Base-by-base conservation (phyloP, 2,329 filamentous ascomycete species). In the Fusarium abutilonis region DNA sequence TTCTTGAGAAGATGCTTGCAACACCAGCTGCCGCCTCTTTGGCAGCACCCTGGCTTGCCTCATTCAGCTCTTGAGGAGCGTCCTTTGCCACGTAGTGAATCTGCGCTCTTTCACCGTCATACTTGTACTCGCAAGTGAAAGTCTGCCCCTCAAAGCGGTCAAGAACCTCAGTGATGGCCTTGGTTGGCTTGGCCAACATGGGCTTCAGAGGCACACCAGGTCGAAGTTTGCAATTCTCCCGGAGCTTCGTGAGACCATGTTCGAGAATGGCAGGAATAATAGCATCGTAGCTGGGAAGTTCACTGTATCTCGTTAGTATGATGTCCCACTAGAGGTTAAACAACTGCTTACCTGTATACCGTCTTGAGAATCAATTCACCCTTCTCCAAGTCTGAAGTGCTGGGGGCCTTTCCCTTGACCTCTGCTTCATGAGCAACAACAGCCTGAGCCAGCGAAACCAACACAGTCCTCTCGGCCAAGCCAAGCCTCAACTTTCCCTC, bases 81-180 rank as follows among this genome's bases (percentile, higher is more conserved):
- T 94, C 90, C 61, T 92, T 91, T 5, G 93, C 89, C 29, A 98
- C 92, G 68, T 96, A 99, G 74, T 99, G 95, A 46, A 99, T 98
- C 74, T 99, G 95, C n/a, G 95, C 95, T 73, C 95, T 85, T 77
- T 99, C 95, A 44, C 95, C 95, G 70, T 99, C 95, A 72, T 99
- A 99, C 76, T 99, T 99, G 83, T 96, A 99, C 75, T 99, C 95
- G 78, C 95, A 99, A 1, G 95, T 98, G 72, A 99, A 99, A 23
- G 89, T 90, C 73, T 97, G 95, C 63, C 91, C 88, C 74, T 98
- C 95, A 66, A 99, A 99, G 6, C 95, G 91, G 76, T 99, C 94
- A 10, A 99, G 83, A 0, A 99, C 95, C 77, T 99, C 95, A 1
- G 93, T 97, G 70, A 99, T 97, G 6, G 95, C 93, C 76, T 99